Evolutionary conservation across 2,329 filamentous ascomycete species (phyloP).

Genomic region (Massarina eburnea): DNA sequence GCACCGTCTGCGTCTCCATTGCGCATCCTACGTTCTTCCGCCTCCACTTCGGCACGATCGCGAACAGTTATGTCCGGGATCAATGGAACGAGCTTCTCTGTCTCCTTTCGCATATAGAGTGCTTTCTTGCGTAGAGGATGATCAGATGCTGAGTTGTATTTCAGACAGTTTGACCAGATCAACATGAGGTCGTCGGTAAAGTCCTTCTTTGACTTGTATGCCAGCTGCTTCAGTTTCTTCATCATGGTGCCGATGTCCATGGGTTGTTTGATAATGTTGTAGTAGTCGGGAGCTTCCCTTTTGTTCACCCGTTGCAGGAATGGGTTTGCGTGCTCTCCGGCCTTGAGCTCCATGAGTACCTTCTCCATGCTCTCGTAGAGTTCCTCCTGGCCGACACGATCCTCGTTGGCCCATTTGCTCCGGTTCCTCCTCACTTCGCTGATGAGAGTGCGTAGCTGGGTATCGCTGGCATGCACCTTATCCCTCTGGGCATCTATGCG

Average conservation of each 20-base stretch:
- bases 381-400: conserved; percentile 96
- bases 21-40: conserved; percentile 71
- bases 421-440: conserved; percentile 97
- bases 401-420: conserved; percentile 98
- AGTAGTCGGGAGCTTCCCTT: conserved; percentile 94
- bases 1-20: conserved; percentile 78
- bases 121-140: conserved; percentile 91
- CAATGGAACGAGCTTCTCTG: conserved; percentile 90
- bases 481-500: conserved; percentile 92
- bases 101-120: conserved; percentile 94
- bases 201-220: conserved; percentile 73
- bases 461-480: conserved; percentile 87
- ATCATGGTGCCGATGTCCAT: conserved; percentile 99
- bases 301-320: conserved; percentile 96
- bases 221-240: conserved; percentile 80
- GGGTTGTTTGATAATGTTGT: conserved; percentile 88
- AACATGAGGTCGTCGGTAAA: conserved; percentile 92
- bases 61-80: conserved; percentile 92
- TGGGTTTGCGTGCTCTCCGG: conserved; percentile 95
- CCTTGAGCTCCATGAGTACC: conserved; percentile 94
- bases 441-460: conserved; percentile 87
- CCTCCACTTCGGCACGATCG: conserved; percentile 89
- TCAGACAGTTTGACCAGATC: conserved; percentile 96
- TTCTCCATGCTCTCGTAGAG: conserved; percentile 96
- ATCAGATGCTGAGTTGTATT: conserved; percentile 87